Conservation (phyloP, 192 early-diverging fungal species). For the Phlyctochytrium arcticum region DNA sequence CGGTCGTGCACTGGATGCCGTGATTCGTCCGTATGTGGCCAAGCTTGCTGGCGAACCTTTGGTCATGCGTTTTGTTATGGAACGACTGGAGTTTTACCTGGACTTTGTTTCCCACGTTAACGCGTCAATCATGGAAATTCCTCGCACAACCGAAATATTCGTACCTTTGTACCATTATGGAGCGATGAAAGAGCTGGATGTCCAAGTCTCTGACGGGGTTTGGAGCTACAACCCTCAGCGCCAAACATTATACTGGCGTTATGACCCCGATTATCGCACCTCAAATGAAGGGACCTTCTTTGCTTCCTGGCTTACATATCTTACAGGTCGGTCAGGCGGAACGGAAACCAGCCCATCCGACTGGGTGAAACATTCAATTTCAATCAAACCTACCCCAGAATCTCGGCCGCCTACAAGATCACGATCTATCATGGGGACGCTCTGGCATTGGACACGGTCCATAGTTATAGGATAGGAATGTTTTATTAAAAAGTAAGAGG, state of each 20-base stretch:
- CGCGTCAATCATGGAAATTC: not conserved
- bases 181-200: slow-evolving; percentile 30
- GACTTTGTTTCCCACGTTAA: slow-evolving; percentile 43
- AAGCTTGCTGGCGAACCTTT: slow-evolving; percentile 68
- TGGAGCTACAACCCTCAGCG: slow-evolving; percentile 63
- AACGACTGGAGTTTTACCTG: slow-evolving; percentile 57
- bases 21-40: slow-evolving; percentile 75
- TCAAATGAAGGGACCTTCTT: too few relatives aligned
- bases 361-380: too few relatives aligned
- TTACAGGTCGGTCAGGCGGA: too few relatives aligned
- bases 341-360: too few relatives aligned
- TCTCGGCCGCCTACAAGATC: too few relatives aligned
- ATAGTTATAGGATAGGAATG: too few relatives aligned
- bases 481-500: too few relatives aligned
- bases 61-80: slow-evolving; percentile 54
- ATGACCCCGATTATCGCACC: slow-evolving; percentile 30
- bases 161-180: slow-evolving; percentile 72
- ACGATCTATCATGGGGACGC: too few relatives aligned
- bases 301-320: too few relatives aligned
- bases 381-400: too few relatives aligned
- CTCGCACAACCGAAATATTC: slow-evolving; percentile 59
- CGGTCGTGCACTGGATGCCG: slow-evolving; percentile 74
- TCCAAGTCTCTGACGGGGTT: slow-evolving; percentile 63
- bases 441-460: too few relatives aligned
- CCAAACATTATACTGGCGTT: slow-evolving; percentile 65